Evolutionary conservation across 2,329 filamentous ascomycete species (phyloP).

Genomic region (Xylariaceae sp.): DNA sequence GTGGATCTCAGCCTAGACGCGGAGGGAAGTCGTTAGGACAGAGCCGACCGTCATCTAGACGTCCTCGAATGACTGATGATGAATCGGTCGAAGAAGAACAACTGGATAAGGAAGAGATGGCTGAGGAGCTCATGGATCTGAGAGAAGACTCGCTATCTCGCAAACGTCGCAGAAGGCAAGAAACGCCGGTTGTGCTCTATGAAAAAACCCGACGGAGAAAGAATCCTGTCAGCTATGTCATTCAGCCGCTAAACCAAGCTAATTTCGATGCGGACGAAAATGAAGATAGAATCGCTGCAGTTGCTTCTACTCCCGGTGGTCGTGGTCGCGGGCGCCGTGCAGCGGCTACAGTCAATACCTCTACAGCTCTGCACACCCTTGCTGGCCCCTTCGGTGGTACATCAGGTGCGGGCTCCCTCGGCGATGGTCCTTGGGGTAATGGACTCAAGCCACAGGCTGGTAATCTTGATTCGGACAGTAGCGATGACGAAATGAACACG

Average conservation of each 20-base stretch:
- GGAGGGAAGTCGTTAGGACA: slow-evolving; percentile 39
- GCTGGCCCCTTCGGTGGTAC: slow-evolving; percentile 91
- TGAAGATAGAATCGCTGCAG: slow-evolving; percentile 49
- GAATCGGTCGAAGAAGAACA: slow-evolving; percentile 56
- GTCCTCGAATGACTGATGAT: slow-evolving; percentile 43
- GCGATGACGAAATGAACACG: slow-evolving; percentile 81
- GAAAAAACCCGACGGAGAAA: slow-evolving; percentile 52
- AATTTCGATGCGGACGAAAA: slow-evolving; percentile 75
- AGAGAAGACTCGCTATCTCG: slow-evolving; percentile 51
- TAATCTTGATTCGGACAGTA: slow-evolving; percentile 89
- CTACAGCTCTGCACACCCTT: slow-evolving; percentile 81
- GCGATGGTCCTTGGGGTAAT: slow-evolving; percentile 70
- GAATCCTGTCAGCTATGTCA: slow-evolving; percentile 79
- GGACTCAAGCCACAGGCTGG: slow-evolving; percentile 54
- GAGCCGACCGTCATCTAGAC: slow-evolving; percentile 40
- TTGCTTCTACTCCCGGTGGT: slow-evolving; percentile 64
- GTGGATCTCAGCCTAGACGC: slow-evolving; percentile 48
- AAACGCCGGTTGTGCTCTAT: slow-evolving; percentile 56
- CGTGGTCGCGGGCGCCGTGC: slow-evolving; percentile 62
- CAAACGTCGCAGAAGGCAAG: slow-evolving; percentile 42
- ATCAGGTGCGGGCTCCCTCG: slow-evolving; percentile 65
- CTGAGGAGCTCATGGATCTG: slow-evolving; percentile 62
- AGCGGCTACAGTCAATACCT: slow-evolving; percentile 59
- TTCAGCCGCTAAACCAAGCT: slow-evolving; percentile 69
- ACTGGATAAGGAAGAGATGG: slow-evolving; percentile 61